These are phyloP conservation scores for Phtheirospermum japonicum DNA, from an alignment of 257 asterid genomes.

Conservation along the genomic window DNA sequence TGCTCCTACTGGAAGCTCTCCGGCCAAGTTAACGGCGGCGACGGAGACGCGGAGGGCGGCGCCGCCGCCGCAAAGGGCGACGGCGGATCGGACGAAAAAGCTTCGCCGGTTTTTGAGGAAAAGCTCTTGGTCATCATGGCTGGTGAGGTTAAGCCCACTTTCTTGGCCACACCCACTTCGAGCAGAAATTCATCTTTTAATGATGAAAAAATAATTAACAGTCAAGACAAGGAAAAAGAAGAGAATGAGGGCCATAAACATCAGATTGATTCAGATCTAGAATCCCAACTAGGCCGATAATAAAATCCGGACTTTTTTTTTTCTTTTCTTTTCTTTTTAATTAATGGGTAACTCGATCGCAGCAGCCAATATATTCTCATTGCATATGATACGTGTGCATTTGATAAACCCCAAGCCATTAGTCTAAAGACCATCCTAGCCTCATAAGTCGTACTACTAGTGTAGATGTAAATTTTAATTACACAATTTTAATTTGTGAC, in stretches of 20 bases:
- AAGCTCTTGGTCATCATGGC: slow-evolving; percentile 53
- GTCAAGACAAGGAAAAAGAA: background rate
- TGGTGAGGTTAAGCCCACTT: slow-evolving; percentile 48
- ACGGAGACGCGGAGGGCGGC: slow-evolving; percentile 20
- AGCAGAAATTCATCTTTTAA: slow-evolving; percentile 22
- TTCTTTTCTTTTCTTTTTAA: no score
- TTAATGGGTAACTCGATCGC: no score
- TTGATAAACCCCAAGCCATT: no score
- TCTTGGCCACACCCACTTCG: slow-evolving; percentile 42
- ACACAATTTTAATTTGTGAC: no score
- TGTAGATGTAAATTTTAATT: no score
- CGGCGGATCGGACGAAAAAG: slow-evolving; percentile 1
- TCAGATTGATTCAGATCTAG: background rate
- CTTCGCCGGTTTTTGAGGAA: slow-evolving; percentile 34
- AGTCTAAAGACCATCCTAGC: no score
- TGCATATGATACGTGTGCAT: no score
- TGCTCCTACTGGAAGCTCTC: slow-evolving; percentile 49
- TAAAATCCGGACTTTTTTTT: no score
- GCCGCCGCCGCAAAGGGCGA: slow-evolving; percentile 29
- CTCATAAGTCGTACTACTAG: no score
- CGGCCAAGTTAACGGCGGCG: slow-evolving; percentile 22
- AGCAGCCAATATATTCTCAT: no score
- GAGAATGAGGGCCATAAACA: slow-evolving; percentile 15
- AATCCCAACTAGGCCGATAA: no score
- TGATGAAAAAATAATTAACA: slow-evolving; percentile 12